Conservation (phyloP, 345 rosid genomes). For the Gossypium longicalyx region DNA sequence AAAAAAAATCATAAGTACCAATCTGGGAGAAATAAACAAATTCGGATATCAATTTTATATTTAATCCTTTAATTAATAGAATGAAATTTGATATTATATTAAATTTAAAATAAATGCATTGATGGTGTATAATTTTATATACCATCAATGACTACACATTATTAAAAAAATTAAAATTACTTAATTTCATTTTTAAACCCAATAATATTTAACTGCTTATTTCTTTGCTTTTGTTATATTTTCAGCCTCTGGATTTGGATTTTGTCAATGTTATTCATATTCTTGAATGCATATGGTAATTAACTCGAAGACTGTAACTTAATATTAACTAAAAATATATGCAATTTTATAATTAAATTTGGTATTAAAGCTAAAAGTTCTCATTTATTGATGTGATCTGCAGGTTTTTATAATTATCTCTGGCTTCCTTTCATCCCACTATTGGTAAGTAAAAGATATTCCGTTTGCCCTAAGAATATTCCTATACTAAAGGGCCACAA, state of each 20-base stretch:
- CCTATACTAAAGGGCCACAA: not conserved
- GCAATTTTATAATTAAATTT: not conserved
- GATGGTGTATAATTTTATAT: too few relatives aligned
- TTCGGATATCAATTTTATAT: too few relatives aligned
- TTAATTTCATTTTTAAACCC: too few relatives aligned
- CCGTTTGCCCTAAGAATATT: not conserved
- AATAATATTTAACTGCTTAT: not conserved
- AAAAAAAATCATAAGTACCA: too few relatives aligned
- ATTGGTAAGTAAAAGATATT: constrained; percentile 40
- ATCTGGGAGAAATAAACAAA: accelerated
- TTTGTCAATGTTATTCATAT: constrained; percentile 53
- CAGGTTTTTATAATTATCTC: constrained; percentile 54
- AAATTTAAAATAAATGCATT: too few relatives aligned
- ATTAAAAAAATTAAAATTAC: too few relatives aligned
- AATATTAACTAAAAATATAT: not conserved
- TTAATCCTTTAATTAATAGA: not conserved
- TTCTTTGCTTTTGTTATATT: not conserved
- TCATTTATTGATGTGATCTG: constrained; percentile 9
- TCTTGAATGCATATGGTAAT: constrained; percentile 69
- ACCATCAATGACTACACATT: too few relatives aligned
- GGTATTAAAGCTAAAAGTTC: not conserved
- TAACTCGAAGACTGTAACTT: not conserved
- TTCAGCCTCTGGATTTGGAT: constrained; percentile 78
- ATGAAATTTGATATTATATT: not conserved
- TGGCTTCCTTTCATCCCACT: constrained; percentile 86